Base-by-base conservation (phyloP, 192 early-diverging fungal genomes). In the Paraglomus occultum region DNA sequence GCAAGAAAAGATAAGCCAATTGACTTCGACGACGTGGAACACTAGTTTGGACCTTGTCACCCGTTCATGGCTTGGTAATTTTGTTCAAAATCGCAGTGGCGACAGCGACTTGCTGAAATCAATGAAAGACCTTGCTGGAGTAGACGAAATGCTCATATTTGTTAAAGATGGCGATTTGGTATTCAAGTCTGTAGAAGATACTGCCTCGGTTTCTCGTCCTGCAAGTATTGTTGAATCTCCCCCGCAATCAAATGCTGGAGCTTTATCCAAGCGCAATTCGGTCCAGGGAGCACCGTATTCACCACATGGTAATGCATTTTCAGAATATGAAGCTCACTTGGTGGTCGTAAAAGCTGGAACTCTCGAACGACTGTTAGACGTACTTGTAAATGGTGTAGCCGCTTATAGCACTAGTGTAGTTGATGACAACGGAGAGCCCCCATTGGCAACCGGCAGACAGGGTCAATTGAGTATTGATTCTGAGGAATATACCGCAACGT, bases 271-370 rank as follows among this genome's bases (percentile, higher is more conserved):
- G 77, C 50, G 64, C 70, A 31, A 79, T 80, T 55, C 67, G 71
- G 20, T 50, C 43, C 39, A 70, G 12, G 61, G 61, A 64, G 0
- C 68, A 76, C 47, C 75, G 71, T 8, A 59, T 70, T 55, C 55
- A 39, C 8, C 43, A 47, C 39, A 45, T 5, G 5, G 52, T 8
- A 14, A 67, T 46, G 18, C 44, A 45, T 45, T 44, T 51, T 6
- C 53, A 51, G 31, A 78, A 51, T 44, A 55, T 52, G 72, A 64
- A 18, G 54, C 77, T 9, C 75, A 83, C 17, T 73, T 82, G 4
- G 89, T 84, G 6, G 75, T 84, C 39, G 84, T 91, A 10, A 86
- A 88, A 45, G 87, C 85, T 23, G 89, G 88, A 5, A 85, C 84
- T 8, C 55, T 89, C 20, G 74, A 80, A 12, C 53, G 72, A 8